Percentiles rank a stretch among this genome's conserved stretches.
phyloP scores from a whole-genome alignment of 495 filamentous ascomycete species.

The Trichoderma gamsii region DNA sequence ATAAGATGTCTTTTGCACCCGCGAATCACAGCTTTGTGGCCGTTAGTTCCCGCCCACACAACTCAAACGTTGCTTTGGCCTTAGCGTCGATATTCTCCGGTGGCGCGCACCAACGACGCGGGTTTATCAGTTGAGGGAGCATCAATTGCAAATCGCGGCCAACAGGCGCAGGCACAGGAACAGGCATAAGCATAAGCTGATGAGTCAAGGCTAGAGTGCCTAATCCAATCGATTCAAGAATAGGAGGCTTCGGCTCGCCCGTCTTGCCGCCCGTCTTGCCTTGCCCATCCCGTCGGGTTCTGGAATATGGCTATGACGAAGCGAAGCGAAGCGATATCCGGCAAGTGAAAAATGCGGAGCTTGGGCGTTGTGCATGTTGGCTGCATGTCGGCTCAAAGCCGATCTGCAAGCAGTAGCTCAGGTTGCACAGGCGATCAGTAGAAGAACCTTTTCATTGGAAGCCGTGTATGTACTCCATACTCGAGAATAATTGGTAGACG shows the following conservation, averaged over 20 bases:
- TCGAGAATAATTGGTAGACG: too few species aligned
- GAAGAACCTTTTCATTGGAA: neutral
- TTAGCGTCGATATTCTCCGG: conserved; percentile 8
- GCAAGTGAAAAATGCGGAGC: neutral
- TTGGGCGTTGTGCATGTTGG: neutral
- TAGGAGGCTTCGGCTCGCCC: too few species aligned
- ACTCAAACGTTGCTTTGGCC: neutral
- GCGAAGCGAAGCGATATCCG: neutral
- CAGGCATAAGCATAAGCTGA: too few species aligned
- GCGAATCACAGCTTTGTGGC: neutral
- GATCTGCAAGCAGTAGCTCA: neutral
- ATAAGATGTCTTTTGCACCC: neutral
- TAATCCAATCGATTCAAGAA: too few species aligned
- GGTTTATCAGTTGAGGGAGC: too few species aligned
- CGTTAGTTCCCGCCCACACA: conserved; percentile 10
- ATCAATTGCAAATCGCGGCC: too few species aligned
- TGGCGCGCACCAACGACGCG: neutral
- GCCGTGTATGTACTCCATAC: too few species aligned
- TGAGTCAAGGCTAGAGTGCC: too few species aligned
- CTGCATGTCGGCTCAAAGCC: conserved; percentile 1
- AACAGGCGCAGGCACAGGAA: too few species aligned
- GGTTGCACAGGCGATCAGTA: neutral
- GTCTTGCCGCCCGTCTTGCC: too few species aligned
- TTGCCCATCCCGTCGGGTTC: too few species aligned
- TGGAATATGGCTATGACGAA: too few species aligned